Percentiles rank a stretch among this genome's conserved stretches.
Conservation (phyloP, 495 filamentous ascomycete genomes). For the Evernia prunastri region DNA sequence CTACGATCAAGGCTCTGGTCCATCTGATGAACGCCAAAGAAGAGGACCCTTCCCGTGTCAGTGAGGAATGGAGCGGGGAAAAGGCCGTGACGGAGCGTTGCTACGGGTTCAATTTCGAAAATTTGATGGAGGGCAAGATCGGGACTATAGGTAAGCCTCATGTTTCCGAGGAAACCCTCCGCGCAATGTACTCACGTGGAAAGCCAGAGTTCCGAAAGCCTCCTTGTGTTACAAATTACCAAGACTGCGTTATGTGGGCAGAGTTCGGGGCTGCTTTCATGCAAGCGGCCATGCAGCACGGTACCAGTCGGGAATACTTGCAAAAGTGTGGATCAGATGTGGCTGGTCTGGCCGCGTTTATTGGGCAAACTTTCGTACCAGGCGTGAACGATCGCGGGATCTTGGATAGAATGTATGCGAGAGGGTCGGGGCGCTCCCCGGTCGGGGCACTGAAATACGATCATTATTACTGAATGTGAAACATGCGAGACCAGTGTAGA, state of each 20-base stretch:
- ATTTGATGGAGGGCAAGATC: background rate
- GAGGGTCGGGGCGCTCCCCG: background rate
- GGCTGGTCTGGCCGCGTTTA: background rate
- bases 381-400: background rate
- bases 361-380: background rate
- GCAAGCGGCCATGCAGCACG: constrained; percentile 2
- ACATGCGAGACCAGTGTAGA: background rate
- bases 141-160: background rate
- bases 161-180: background rate
- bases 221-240: background rate
- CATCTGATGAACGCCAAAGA: background rate
- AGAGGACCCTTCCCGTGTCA: background rate
- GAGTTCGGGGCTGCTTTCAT: background rate
- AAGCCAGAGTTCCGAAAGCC: background rate
- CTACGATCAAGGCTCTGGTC: background rate
- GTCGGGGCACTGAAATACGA: background rate
- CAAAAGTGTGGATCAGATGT: background rate
- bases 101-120: background rate
- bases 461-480: background rate
- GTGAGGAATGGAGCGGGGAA: background rate
- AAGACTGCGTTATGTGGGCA: background rate
- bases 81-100: background rate
- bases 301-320: background rate
- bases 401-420: background rate
- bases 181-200: background rate